A percentile compares a stretch with the other conserved stretches of the same genome.
phyloP scores from a whole-genome alignment of 2,329 filamentous ascomycete genomes.

The Pseudogymnoascus sp. region DNA sequence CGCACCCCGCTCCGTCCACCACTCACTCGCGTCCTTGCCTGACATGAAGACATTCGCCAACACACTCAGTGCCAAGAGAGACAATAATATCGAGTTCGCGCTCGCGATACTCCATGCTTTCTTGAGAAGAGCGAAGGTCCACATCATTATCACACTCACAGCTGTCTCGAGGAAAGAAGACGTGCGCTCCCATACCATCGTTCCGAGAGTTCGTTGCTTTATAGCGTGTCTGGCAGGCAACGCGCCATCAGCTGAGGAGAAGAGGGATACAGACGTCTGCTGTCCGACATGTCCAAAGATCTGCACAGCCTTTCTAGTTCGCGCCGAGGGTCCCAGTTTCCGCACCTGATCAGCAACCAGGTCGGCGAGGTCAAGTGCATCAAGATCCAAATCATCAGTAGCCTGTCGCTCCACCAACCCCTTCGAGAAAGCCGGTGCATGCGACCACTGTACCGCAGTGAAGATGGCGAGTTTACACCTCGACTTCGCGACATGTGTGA shows the following conservation, averaged over 20 bases:
- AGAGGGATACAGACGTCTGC: slow-evolving; percentile 57
- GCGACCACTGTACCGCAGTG: slow-evolving; percentile 81
- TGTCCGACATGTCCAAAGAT: slow-evolving; percentile 73
- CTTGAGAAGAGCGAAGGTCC: slow-evolving; percentile 60
- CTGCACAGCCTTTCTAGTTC: slow-evolving; percentile 70
- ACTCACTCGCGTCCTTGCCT: slow-evolving; percentile 65
- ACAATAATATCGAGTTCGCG: slow-evolving; percentile 69
- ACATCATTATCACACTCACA: slow-evolving; percentile 70
- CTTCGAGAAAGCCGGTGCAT: slow-evolving; percentile 54
- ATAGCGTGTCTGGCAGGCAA: slow-evolving; percentile 50
- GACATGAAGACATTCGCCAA: slow-evolving; percentile 70
- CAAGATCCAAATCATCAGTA: slow-evolving; percentile 64
- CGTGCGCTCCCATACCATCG: slow-evolving; percentile 66
- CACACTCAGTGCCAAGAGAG: slow-evolving; percentile 61
- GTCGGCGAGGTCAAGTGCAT: slow-evolving; percentile 69
- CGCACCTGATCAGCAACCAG: slow-evolving; percentile 72
- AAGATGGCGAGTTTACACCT: slow-evolving; percentile 88
- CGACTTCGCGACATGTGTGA: slow-evolving; percentile 87
- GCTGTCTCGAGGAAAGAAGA: slow-evolving; percentile 70
- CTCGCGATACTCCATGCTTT: slow-evolving; percentile 62
- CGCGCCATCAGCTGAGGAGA: slow-evolving; percentile 42
- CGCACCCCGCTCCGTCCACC: slow-evolving; percentile 82
- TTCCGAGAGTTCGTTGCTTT: slow-evolving; percentile 53
- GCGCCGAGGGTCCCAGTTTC: slow-evolving; percentile 64
- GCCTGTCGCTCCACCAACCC: slow-evolving; percentile 64